Evolutionary conservation across 1,139 yeast genomes (phyloP).

Genomic region (Saccharomyces hybrid): DNA sequence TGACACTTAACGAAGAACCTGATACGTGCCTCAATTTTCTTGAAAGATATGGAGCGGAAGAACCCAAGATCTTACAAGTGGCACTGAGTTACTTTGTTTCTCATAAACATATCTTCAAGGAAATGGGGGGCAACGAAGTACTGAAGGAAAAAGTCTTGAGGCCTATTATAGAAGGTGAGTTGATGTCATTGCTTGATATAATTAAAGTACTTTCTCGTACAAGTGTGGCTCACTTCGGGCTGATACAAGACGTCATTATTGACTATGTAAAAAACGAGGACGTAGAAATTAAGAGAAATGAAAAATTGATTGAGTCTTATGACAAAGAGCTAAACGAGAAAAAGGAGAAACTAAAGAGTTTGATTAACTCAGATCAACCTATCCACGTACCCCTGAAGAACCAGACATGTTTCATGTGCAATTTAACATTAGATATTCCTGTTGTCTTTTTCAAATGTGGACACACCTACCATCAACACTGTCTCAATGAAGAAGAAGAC

Average conservation of each 20-base stretch:
- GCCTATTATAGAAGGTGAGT: conserved; percentile 44
- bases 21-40: conserved; percentile 50
- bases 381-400: conserved; percentile 62
- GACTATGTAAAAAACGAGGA: conserved; percentile 55
- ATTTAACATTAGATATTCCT: conserved; percentile 65
- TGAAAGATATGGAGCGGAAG: conserved; percentile 50
- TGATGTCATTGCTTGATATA: conserved; percentile 70
- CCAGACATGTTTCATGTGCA: conserved; percentile 65
- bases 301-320: conserved; percentile 60
- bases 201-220: conserved; percentile 59
- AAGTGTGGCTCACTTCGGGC: conserved; percentile 63
- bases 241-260: conserved; percentile 62
- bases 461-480: conserved; percentile 81
- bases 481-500: conserved; percentile 46
- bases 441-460: conserved; percentile 77
- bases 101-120: conserved; percentile 43
- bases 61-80: conserved; percentile 57
- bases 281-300: conserved; percentile 61
- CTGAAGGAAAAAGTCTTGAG: conserved; percentile 39
- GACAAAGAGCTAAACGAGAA: conserved; percentile 56
- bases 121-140: conserved; percentile 50
- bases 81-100: conserved; percentile 64
- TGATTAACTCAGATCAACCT: conserved; percentile 33
- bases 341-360: conserved; percentile 44
- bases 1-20: conserved; percentile 53